Evolutionary conservation across 78 protist species (phyloP).

Genomic region (Chrysochromulina parva): DNA sequence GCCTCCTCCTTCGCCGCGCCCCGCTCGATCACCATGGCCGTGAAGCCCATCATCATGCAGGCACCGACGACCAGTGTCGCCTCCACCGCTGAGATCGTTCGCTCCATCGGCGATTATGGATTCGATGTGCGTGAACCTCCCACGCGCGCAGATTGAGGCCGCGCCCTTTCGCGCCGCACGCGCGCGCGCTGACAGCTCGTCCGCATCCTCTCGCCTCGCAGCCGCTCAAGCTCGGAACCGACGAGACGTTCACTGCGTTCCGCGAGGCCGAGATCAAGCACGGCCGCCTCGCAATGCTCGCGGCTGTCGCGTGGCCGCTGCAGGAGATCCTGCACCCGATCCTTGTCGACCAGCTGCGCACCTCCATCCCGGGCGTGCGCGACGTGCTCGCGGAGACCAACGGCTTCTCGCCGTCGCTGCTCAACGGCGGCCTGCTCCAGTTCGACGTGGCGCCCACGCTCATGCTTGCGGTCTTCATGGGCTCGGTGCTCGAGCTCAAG

Average conservation of each 20-base stretch:
- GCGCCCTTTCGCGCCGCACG: neutral
- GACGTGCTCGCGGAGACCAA: neutral
- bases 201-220: neutral
- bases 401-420: conserved; percentile 26
- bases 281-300: conserved; percentile 40
- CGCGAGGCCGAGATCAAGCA: conserved; percentile 53
- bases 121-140: too few species aligned
- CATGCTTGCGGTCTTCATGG: neutral
- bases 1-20: too few species aligned
- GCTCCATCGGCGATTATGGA: too few species aligned
- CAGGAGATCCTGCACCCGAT: conserved; percentile 36
- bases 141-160: too few species aligned
- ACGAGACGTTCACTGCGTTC: neutral
- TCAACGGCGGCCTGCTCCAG: conserved; percentile 37
- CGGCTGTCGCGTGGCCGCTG: conserved; percentile 32
- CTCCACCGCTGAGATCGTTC: too few species aligned
- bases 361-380: neutral
- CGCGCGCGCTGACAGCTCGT: neutral
- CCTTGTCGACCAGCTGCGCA: neutral
- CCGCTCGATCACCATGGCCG: too few species aligned
- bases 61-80: too few species aligned
- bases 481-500: neutral
- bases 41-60: too few species aligned
- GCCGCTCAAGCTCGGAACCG: neutral
- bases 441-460: neutral